Percentiles rank a stretch among this genome's conserved stretches.
These are phyloP conservation scores for Macroventuria anomochaeta DNA, from an alignment of 2,329 filamentous ascomycete species.

Conservation along the genomic window DNA sequence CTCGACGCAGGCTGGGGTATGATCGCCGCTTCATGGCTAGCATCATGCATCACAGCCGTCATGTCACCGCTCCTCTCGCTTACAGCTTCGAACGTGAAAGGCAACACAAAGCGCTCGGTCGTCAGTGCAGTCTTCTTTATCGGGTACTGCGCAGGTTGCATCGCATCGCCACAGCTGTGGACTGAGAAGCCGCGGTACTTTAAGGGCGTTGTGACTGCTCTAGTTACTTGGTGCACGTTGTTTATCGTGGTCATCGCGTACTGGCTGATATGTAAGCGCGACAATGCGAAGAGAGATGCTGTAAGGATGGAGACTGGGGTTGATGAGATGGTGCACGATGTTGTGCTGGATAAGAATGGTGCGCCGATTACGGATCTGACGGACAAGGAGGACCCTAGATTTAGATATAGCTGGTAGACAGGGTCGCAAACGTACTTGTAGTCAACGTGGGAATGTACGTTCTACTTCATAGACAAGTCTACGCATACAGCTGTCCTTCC, in stretches of 20 bases:
- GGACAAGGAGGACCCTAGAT: conserved; percentile 1
- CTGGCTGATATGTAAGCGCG: conserved; percentile 6
- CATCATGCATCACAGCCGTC: conserved; percentile 21
- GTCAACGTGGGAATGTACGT: too few species aligned
- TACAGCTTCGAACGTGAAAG: conserved; percentile 58
- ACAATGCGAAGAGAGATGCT: conserved; percentile 1
- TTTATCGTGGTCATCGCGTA: conserved; percentile 5
- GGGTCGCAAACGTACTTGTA: too few species aligned
- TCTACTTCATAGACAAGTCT: neutral
- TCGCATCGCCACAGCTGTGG: conserved; percentile 59
- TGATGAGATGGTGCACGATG: neutral
- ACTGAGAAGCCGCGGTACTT: conserved; percentile 53
- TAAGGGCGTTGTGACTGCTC: conserved; percentile 55
- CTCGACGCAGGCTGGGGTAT: conserved; percentile 55
- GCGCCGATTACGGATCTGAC: conserved; percentile 6
- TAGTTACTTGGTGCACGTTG: conserved; percentile 52
- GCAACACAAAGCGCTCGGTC: conserved; percentile 58
- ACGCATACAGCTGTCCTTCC: neutral
- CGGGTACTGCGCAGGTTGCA: conserved; percentile 57
- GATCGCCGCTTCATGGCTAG: conserved; percentile 57
- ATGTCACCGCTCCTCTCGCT: conserved; percentile 38
- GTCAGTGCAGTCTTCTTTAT: conserved; percentile 60
- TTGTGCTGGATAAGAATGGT: conserved; percentile 6
- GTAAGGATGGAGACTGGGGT: neutral
- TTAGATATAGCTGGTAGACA: conserved; percentile 10